Evolutionary conservation across 805 yeast species (phyloP).

Genomic region (Saccharomycopsis sp.): DNA sequence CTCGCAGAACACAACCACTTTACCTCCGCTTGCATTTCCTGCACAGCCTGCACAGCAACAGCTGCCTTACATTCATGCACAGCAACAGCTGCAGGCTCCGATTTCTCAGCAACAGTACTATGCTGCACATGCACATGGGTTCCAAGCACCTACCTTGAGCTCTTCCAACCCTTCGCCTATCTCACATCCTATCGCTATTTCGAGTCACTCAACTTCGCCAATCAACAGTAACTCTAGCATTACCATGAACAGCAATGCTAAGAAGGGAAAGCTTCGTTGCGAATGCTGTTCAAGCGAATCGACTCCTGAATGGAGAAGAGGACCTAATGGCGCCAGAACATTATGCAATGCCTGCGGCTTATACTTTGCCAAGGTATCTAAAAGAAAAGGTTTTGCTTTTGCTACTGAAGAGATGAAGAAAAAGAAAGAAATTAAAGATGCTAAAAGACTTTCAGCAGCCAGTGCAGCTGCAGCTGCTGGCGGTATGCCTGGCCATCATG

Average conservation of each 20-base stretch:
- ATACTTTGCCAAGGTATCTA: conserved; percentile 60
- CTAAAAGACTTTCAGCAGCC: conserved; percentile 8
- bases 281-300: conserved; percentile 46
- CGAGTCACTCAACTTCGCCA: background rate
- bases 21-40: background rate
- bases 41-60: background rate
- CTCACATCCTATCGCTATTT: background rate
- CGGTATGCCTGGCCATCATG: background rate
- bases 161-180: background rate
- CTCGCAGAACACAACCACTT: background rate
- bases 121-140: background rate
- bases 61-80: background rate
- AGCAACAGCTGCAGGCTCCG: background rate
- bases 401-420: conserved; percentile 39
- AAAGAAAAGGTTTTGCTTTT: conserved; percentile 46
- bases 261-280: conserved; percentile 25
- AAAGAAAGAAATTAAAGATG: conserved; percentile 15
- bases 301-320: conserved; percentile 83
- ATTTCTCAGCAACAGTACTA: background rate
- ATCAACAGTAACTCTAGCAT: background rate
- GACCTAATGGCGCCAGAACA: conserved; percentile 71
- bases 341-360: conserved; percentile 82
- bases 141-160: background rate
- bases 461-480: background rate
- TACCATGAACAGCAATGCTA: background rate